Evolutionary conservation across 768 basidiomycete genomes (phyloP).

Genomic region (Rhizopogon salebrosus): DNA sequence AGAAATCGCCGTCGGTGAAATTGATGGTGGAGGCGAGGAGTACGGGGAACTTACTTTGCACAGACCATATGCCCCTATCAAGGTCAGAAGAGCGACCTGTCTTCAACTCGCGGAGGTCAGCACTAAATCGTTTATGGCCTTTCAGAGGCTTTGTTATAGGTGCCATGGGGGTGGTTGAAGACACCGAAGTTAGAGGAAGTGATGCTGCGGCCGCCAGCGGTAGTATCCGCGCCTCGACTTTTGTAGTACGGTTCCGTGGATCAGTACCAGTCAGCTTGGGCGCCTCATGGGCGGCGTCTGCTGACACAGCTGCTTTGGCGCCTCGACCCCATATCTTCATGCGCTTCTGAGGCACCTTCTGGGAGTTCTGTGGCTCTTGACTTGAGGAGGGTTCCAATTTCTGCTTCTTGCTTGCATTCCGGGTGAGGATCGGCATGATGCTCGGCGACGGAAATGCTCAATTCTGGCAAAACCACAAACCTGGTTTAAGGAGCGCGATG

Average conservation of each 20-base stretch:
- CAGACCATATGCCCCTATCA: constrained; percentile 29
- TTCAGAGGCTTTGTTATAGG: constrained; percentile 28
- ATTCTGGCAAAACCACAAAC: not conserved
- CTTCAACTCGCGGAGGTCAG: constrained; percentile 48
- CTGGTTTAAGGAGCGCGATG: not conserved
- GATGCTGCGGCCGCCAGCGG: not conserved
- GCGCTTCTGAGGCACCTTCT: not conserved
- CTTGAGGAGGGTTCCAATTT: not conserved
- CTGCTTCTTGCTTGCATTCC: not conserved
- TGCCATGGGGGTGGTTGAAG: not conserved
- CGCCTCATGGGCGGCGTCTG: not conserved
- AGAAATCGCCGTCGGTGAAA: not conserved
- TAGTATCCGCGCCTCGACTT: not conserved
- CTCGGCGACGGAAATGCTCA: not conserved
- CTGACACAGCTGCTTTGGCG: not conserved
- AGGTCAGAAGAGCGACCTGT: constrained; percentile 32
- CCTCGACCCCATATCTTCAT: not conserved
- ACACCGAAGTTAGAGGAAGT: not conserved
- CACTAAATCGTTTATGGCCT: constrained; percentile 52
- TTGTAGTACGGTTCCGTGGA: not conserved
- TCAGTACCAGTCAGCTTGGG: not conserved
- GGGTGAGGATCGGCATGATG: not conserved
- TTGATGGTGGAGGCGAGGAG: not conserved
- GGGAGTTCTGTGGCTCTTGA: too few relatives aligned
- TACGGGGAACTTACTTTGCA: constrained; percentile 39